phyloP scores from a whole-genome alignment of 1,284 basidiomycete genomes.

The Moesziomyces parantarcticus region DNA sequence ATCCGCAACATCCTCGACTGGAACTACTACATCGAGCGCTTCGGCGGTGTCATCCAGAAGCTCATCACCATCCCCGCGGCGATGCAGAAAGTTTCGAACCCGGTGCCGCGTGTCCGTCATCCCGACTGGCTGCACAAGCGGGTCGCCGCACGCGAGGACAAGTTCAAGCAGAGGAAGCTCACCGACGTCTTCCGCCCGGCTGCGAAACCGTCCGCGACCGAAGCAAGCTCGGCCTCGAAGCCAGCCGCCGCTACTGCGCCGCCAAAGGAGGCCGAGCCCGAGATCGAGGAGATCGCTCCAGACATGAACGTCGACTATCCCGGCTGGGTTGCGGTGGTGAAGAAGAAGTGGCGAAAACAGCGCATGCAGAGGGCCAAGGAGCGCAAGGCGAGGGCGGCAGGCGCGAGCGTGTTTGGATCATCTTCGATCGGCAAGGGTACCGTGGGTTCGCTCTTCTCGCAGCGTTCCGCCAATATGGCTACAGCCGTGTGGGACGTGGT shows the following conservation, averaged over 20 bases:
- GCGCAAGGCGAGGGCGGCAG: slow-evolving; percentile 65
- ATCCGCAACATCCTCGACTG: slow-evolving; percentile 95
- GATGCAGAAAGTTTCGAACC: slow-evolving; percentile 96
- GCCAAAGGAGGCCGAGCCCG: slow-evolving; percentile 33
- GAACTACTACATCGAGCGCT: slow-evolving; percentile 97
- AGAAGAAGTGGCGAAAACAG: slow-evolving; percentile 80
- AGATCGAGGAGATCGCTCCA: slow-evolving; percentile 52
- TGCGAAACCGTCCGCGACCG: slow-evolving; percentile 36
- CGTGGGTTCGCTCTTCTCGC: slow-evolving; percentile 78
- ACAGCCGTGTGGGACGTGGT: slow-evolving; percentile 90
- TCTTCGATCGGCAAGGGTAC: slow-evolving; percentile 46
- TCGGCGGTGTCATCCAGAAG: slow-evolving; percentile 98
- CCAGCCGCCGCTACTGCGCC: slow-evolving; percentile 13
- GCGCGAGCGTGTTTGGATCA: slow-evolving; percentile 10
- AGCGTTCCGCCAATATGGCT: slow-evolving; percentile 75
- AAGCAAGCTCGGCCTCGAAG: slow-evolving; percentile 14
- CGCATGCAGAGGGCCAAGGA: slow-evolving; percentile 68
- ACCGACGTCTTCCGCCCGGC: slow-evolving; percentile 87
- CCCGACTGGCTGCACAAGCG: slow-evolving; percentile 97
- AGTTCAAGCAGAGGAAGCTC: slow-evolving; percentile 96
- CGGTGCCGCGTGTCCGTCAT: slow-evolving; percentile 93
- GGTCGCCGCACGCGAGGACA: slow-evolving; percentile 89
- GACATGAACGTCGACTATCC: slow-evolving; percentile 74
- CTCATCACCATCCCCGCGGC: slow-evolving; percentile 99
- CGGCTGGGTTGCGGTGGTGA: slow-evolving; percentile 83